Percentiles rank a stretch among this genome's conserved stretches.
Conservation (phyloP, 2,329 filamentous ascomycete species). For the Leptographium procerum region DNA sequence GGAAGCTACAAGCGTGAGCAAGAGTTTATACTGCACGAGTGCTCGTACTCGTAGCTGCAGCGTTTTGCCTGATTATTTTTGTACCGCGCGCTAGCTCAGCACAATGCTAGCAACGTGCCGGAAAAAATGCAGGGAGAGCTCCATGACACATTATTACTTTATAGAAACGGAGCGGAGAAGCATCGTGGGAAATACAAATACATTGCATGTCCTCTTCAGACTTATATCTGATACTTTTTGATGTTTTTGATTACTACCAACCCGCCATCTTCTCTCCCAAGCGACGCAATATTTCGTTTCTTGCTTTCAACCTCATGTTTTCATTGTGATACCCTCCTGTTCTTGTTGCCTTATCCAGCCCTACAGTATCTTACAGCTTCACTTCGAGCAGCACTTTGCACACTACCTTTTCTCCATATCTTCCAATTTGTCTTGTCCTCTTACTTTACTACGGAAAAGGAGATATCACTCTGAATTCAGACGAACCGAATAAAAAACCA, state of each 20-base stretch:
- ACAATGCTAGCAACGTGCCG: not conserved
- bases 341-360: not conserved
- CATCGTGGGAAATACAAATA: constrained; percentile 12
- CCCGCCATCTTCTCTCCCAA: not conserved
- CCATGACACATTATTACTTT: constrained; percentile 23
- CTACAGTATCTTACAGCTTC: too few species aligned
- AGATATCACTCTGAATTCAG: not conserved
- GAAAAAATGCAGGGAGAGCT: not conserved
- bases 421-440: too few species aligned
- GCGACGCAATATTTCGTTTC: not conserved
- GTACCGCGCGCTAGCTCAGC: not conserved
- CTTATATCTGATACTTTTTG: not conserved
- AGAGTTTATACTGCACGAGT: too few species aligned
- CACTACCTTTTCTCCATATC: too few species aligned
- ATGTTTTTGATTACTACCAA: not conserved
- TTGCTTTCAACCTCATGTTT: not conserved
- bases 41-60: not conserved
- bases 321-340: not conserved
- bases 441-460: not conserved
- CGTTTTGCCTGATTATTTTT: not conserved
- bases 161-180: constrained; percentile 14
- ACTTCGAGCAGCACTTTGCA: too few species aligned
- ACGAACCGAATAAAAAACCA: not conserved
- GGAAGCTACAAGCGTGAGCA: not conserved
- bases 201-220: not conserved